Conservation (phyloP, 2,329 filamentous ascomycete species). For the Hymenoscyphus fraxineus region DNA sequence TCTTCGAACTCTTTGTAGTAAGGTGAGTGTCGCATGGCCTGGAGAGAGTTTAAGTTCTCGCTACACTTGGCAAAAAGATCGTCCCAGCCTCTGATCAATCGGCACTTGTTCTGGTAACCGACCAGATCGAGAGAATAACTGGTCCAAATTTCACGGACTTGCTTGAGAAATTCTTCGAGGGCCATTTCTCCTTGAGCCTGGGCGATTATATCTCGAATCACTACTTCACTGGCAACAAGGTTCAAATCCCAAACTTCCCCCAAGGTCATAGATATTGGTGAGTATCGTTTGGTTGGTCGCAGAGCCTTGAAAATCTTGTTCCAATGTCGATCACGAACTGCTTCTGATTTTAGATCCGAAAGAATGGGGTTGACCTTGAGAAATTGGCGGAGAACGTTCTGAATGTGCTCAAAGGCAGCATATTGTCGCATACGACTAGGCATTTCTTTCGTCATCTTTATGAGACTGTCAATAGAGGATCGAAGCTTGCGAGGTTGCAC, state of each 20-base stretch:
- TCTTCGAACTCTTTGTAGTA: slow-evolving; percentile 99
- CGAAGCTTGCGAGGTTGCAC: slow-evolving; percentile 93
- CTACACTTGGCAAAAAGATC: slow-evolving; percentile 98
- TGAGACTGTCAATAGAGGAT: slow-evolving; percentile 80
- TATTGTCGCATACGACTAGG: slow-evolving; percentile 98
- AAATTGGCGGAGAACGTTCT: slow-evolving; percentile 80
- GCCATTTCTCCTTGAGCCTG: slow-evolving; percentile 99
- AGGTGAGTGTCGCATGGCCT: slow-evolving; percentile 97
- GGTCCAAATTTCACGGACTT: slow-evolving; percentile 95
- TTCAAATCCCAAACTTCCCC: slow-evolving; percentile 98
- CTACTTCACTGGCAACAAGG: slow-evolving; percentile 76
- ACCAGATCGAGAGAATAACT: slow-evolving; percentile 92
- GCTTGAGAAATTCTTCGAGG: slow-evolving; percentile 92
- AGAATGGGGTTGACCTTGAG: slow-evolving; percentile 89
- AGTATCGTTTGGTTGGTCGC: slow-evolving; percentile 89
- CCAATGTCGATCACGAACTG: slow-evolving; percentile 95
- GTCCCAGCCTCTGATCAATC: slow-evolving; percentile 95
- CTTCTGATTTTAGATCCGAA: slow-evolving; percentile 90
- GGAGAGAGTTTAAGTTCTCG: slow-evolving; percentile 93
- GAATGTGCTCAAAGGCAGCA: slow-evolving; percentile 98
- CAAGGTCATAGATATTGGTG: slow-evolving; percentile 89
- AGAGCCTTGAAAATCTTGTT: slow-evolving; percentile 95
- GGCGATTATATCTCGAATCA: slow-evolving; percentile 88
- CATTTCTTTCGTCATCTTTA: slow-evolving; percentile 99
- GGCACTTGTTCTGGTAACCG: slow-evolving; percentile 96